phyloP scores from a whole-genome alignment of 495 filamentous ascomycete species.

The Aspergillus cavernicola region DNA sequence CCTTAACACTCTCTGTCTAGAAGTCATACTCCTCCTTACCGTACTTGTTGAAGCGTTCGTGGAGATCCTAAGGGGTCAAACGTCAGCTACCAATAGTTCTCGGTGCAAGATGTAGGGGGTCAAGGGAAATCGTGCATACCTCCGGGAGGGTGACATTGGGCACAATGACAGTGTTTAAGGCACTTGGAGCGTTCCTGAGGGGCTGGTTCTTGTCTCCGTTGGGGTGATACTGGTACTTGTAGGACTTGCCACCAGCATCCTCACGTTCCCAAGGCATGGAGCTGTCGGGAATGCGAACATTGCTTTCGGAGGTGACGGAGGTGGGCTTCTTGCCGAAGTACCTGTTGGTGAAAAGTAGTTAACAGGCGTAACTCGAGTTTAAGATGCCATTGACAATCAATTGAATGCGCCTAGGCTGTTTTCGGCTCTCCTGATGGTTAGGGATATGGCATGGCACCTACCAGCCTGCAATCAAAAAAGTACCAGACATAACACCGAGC shows the following conservation, averaged over 20 bases:
- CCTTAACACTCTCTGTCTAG: conserved; percentile 24
- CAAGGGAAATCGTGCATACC: conserved; percentile 49
- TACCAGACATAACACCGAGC: conserved; percentile 84
- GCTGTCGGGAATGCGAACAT: conserved; percentile 65
- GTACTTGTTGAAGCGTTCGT: conserved; percentile 98
- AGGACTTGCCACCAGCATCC: conserved; percentile 48
- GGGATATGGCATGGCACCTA: conserved; percentile 60
- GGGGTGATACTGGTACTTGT: conserved; percentile 92
- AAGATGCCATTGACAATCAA: neutral
- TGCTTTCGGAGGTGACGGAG: conserved; percentile 72
- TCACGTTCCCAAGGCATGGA: conserved; percentile 88
- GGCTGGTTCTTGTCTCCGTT: conserved; percentile 72
- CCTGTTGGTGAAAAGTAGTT: conserved; percentile 22
- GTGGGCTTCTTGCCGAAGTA: conserved; percentile 79
- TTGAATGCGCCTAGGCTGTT: neutral
- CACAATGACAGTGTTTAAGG: conserved; percentile 88
- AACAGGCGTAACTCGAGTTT: neutral
- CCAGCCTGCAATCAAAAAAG: conserved; percentile 83
- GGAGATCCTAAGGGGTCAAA: conserved; percentile 58
- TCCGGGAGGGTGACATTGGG: conserved; percentile 90
- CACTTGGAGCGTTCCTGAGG: conserved; percentile 86
- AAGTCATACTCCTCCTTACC: conserved; percentile 76
- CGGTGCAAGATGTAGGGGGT: neutral
- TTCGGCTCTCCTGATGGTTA: conserved; percentile 12
- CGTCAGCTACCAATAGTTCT: conserved; percentile 16